A percentile compares a stretch with the other conserved stretches of the same genome.
These are phyloP conservation scores for Chondrus crispus DNA, from an alignment of 23 red algal genomes.

Conservation along the genomic window DNA sequence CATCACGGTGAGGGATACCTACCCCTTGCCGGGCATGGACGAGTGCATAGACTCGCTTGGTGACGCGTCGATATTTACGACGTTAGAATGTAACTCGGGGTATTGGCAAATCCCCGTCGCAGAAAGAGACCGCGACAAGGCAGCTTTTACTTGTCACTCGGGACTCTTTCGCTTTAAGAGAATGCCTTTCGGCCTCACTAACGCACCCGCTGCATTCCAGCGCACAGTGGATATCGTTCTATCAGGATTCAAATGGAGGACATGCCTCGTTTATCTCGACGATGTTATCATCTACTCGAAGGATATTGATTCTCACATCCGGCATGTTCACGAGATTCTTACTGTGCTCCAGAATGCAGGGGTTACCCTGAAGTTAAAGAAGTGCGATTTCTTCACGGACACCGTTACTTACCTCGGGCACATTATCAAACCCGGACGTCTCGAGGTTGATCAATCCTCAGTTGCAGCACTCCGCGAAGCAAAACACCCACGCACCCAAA, in stretches of 20 bases:
- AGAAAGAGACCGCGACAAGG: neutral
- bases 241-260: neutral
- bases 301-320: neutral
- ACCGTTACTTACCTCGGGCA: neutral
- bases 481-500: neutral
- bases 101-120: slow-evolving; percentile 6
- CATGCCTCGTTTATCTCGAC: neutral
- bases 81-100: neutral
- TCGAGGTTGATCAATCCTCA: neutral
- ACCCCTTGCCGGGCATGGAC: slow-evolving; percentile 3
- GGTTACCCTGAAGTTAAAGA: neutral
- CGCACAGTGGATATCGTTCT: neutral
- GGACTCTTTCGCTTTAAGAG: neutral
- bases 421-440: neutral
- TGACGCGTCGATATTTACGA: neutral
- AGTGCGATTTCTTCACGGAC: neutral
- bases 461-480: neutral
- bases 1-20: neutral
- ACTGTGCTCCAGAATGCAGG: neutral
- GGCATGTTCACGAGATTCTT: neutral
- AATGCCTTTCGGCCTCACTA: slow-evolving; percentile 16
- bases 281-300: slow-evolving; percentile 16
- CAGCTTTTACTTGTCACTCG: neutral
- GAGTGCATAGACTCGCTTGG: slow-evolving; percentile 12
- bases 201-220: slow-evolving; percentile 9